Evolutionary conservation across 1,139 yeast species (phyloP).

Genomic region (Candida neerlandica): DNA sequence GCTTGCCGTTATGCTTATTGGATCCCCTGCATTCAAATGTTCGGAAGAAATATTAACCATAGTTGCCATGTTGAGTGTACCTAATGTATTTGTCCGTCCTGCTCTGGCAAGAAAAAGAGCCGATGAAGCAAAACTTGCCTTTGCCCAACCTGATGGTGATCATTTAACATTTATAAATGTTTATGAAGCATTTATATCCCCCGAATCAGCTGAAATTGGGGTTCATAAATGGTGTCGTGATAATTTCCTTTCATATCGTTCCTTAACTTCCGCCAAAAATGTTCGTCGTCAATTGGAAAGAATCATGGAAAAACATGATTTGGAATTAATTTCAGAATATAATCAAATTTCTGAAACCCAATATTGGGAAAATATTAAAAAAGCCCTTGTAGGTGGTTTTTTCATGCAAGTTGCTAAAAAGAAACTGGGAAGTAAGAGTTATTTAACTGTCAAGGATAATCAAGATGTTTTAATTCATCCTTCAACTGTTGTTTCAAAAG

Average conservation of each 20-base stretch:
- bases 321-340: constrained; percentile 72
- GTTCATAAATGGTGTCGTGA: constrained; percentile 88
- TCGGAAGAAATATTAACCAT: constrained; percentile 87
- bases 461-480: constrained; percentile 96
- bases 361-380: constrained; percentile 78
- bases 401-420: constrained; percentile 98
- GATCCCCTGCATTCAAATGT: constrained; percentile 82
- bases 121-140: constrained; percentile 84
- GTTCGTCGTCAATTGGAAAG: constrained; percentile 83
- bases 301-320: constrained; percentile 79
- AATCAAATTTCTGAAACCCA: constrained; percentile 66
- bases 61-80: constrained; percentile 90
- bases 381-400: constrained; percentile 90
- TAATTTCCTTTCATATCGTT: constrained; percentile 80
- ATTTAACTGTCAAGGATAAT: constrained; percentile 89
- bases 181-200: constrained; percentile 77
- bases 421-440: constrained; percentile 70
- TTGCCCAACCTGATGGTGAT: constrained; percentile 95
- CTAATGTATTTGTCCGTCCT: constrained; percentile 93
- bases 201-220: constrained; percentile 64
- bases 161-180: constrained; percentile 90
- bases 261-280: constrained; percentile 79
- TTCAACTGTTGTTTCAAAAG: constrained; percentile 81
- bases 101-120: constrained; percentile 86
- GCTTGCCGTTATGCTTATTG: constrained; percentile 90